Evolutionary conservation across 2,329 filamentous ascomycete genomes (phyloP), one percentile per base, ranked within the genome.

Genomic region (Lecanosticta acicola): DNA sequence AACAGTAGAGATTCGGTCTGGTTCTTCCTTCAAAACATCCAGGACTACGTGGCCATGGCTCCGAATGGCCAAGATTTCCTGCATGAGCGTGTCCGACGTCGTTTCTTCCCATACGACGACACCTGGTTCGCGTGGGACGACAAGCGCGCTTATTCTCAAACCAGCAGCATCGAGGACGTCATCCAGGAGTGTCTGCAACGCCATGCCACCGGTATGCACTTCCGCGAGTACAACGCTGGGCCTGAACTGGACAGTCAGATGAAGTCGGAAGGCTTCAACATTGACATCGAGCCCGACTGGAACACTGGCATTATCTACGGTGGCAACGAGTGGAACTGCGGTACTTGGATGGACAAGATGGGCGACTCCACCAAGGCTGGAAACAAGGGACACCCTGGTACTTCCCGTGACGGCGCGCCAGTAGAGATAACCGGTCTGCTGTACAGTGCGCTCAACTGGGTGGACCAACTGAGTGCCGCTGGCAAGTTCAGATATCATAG

Each of bases 331-430:
- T 77, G 73, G 69, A 98, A 98, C 68, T 98, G 94, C 59, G 93
- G 93, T 42, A 98, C 93, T 1, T 98, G 93, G 93, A 96, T 96
- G 89, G 93, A 98, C 75, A 98, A 98, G 77, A 98, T 98, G 93
- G 93, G 93, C n/a, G 93, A 98, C 67, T 95, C 89, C 52, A 81
- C 86, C 54, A 86, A 83, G 51, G 93, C 94, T 13, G 84, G 85
- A 48, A 95, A 83, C 61, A 97, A 96, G 71, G 94, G 93, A 40
- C 75, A 95, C 16, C 94, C 93, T 0, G 93, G 90, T 7, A 98
- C 93, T n/a, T 93, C 93, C 38, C 85, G 94, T 59, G 94, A 98
- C 64, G 93, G 93, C 21, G 89, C 93, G 34, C 89, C 93, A 16
- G 79, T 98, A 45, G 93, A 98, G 66, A 97, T 98, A 63, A 95